Conservation (phyloP, 441 rosid species). For the Brassica hybrid region DNA sequence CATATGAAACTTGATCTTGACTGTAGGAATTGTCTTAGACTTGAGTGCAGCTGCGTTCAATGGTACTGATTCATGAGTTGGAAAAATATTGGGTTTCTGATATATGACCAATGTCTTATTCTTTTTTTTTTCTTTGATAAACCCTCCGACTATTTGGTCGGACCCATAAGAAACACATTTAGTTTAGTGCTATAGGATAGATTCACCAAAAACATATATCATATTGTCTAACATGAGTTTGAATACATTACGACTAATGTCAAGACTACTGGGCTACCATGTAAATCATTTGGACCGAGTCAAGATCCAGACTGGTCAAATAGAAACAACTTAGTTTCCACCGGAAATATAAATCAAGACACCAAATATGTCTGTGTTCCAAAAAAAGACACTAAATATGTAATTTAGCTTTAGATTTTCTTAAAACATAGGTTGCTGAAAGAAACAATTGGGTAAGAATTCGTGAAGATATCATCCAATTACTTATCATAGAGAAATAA, state of each 20-base stretch:
- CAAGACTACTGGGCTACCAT: neutral
- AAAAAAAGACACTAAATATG: neutral
- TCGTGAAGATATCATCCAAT: neutral
- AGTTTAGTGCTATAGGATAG: no score
- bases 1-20: constrained; percentile 68
- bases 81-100: constrained; percentile 62
- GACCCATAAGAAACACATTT: no score
- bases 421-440: neutral
- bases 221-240: no score
- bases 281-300: neutral
- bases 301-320: neutral
- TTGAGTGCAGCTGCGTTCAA: constrained; percentile 49
- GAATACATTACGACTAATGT: no score
- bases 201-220: no score
- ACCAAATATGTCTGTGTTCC: no score
- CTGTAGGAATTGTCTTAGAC: constrained; percentile 64
- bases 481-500: neutral
- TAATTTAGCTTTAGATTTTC: neutral
- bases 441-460: neutral
- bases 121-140: neutral
- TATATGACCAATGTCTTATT: constrained; percentile 2
- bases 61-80: constrained; percentile 52
- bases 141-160: no score
- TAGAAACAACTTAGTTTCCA: neutral
- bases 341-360: neutral